Conservation (phyloP, 768 basidiomycete genomes). For the Tephrocybe rancida region DNA sequence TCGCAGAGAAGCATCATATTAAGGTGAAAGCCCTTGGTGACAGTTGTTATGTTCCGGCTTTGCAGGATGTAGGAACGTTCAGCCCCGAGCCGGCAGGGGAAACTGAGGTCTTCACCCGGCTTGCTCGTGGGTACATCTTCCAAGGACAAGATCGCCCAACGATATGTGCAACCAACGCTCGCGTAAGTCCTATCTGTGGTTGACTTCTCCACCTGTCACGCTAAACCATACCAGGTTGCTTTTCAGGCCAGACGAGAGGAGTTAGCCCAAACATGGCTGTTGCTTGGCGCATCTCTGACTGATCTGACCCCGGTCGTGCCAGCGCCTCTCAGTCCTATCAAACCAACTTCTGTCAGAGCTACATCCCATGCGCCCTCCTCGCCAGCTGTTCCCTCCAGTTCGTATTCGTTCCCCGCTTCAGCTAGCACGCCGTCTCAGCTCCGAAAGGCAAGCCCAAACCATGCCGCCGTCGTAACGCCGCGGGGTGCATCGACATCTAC, state of each 20-base stretch:
- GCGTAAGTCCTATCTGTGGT: conserved; percentile 30
- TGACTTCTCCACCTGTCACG: not conserved
- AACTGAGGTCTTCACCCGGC: conserved; percentile 49
- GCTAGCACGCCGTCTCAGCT: conserved; percentile 16
- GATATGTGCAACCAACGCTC: conserved; percentile 64
- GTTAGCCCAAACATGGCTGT: conserved; percentile 67
- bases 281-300: conserved; percentile 59
- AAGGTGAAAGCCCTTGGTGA: conserved; percentile 65
- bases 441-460: conserved; percentile 28
- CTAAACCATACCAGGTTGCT: conserved; percentile 47
- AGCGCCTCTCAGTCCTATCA: conserved; percentile 21
- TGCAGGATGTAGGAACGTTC: conserved; percentile 62
- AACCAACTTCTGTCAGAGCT: conserved; percentile 13
- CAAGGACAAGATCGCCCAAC: conserved; percentile 45
- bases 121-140: conserved; percentile 68
- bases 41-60: conserved; percentile 43
- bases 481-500: conserved; percentile 37
- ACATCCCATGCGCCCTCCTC: conserved; percentile 38
- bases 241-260: conserved; percentile 55
- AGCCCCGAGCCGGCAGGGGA: conserved; percentile 39
- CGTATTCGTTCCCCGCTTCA: conserved; percentile 25
- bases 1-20: conserved; percentile 34
- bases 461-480: conserved; percentile 15
- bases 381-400: conserved; percentile 37
- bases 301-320: conserved; percentile 45